phyloP scores from a whole-genome alignment of 345 rosid genomes.

The Mangifera indica region DNA sequence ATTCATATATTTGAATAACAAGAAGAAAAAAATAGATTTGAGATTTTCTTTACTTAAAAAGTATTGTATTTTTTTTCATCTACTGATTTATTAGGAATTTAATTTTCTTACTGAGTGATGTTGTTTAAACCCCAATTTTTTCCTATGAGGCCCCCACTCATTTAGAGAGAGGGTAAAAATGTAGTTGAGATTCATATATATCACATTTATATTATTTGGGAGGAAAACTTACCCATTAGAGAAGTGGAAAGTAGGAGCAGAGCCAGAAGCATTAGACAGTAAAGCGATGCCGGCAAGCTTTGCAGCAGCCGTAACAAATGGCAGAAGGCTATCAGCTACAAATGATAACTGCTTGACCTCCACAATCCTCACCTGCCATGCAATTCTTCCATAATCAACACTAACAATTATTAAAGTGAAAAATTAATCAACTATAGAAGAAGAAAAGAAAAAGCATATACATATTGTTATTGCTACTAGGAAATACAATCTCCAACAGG shows the following conservation, averaged over 20 bases:
- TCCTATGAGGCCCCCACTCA: too few relatives aligned
- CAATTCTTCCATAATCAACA: neutral
- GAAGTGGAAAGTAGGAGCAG: conserved; percentile 46
- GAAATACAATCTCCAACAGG: neutral
- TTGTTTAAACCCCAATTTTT: too few relatives aligned
- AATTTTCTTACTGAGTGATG: too few relatives aligned
- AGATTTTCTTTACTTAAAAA: too few relatives aligned
- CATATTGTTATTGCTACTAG: neutral
- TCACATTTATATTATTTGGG: too few relatives aligned
- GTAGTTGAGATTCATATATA: too few relatives aligned
- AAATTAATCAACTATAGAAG: neutral
- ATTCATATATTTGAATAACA: too few relatives aligned
- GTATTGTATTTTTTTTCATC: too few relatives aligned
- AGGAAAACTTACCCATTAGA: conserved; percentile 53
- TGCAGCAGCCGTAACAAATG: conserved; percentile 58
- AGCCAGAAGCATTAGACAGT: conserved; percentile 28
- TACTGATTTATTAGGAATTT: too few relatives aligned
- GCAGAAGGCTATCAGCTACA: conserved; percentile 56
- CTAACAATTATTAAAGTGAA: too few relatives aligned
- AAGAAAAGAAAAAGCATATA: neutral
- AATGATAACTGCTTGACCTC: conserved; percentile 48
- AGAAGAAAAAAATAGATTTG: too few relatives aligned
- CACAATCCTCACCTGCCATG: conserved; percentile 8
- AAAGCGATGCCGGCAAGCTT: conserved; percentile 44
- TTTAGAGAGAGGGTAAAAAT: too few relatives aligned